Base-by-base conservation (phyloP, 768 basidiomycete species). In the Mycena sanguinolenta region DNA sequence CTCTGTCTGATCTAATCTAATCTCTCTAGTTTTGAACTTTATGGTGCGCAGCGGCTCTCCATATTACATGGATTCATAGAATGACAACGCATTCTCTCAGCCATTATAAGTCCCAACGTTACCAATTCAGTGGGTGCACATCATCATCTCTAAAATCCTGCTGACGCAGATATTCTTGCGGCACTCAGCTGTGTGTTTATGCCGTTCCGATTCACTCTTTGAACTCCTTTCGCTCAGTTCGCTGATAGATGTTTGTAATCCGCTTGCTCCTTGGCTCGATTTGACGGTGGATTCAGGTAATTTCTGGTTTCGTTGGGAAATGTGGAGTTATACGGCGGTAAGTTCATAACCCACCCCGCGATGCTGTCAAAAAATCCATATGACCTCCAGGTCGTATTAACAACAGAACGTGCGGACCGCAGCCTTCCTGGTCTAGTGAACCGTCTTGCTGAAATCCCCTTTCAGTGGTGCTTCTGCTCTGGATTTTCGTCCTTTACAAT, bases 401-500 rank as follows among this genome's bases (percentile, higher is more conserved):
- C 67, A 9, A 63, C 67, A 14, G 67, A 69, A 30, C 55, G 67
- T 69, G 36, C 28, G 61, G 34, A 25, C 13, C 36, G 21, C 49
- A 50, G 10, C 38, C 1, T 38, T 19, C 17, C 19, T 14, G 58
- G 8, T 53, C 21, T n/a, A n/a, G n/a, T n/a, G n/a, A n/a, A n/a
- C n/a, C n/a, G 9, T 36, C 28, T 38, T 30, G 32, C 3, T 34
- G 52, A 46, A 21, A 28, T 53, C 50, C 16, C 39, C 7, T 28
- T 28, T 38, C 62, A 80, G 79, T 76, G n/a, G 77, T 79, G 8
- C 67, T 80, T 23, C 61, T 79, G 7, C 69, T 79, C 6, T 80
- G 79, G 79, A 78, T 80, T 9, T 78, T 73, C 58, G 75, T 80
- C 30, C 72, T 79, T 7, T 79, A 77, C 67, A 75, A 76, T 68